These are phyloP conservation scores for Vanrija sp. DNA, from an alignment of 1,284 basidiomycete species.

Conservation along the genomic window DNA sequence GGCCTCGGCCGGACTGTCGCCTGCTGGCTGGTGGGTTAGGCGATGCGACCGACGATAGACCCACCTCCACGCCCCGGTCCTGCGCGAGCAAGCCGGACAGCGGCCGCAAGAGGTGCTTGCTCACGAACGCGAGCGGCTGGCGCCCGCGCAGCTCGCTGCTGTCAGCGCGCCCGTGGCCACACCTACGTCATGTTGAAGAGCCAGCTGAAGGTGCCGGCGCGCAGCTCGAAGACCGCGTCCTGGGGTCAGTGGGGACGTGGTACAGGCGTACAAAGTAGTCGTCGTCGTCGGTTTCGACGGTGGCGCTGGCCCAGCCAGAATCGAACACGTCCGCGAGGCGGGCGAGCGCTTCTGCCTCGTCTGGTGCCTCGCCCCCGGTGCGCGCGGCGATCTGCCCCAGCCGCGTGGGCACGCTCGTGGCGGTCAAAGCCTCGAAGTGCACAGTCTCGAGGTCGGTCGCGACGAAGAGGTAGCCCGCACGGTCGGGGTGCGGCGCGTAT, in stretches of 20 bases:
- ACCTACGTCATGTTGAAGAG: constrained; percentile 30
- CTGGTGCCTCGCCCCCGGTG: constrained; percentile 2
- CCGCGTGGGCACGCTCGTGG: constrained; percentile 21
- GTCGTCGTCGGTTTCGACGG: constrained; percentile 22
- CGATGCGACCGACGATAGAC: not conserved
- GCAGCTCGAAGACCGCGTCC: constrained; percentile 21
- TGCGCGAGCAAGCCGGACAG: constrained; percentile 20
- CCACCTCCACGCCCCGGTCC: constrained; percentile 17
- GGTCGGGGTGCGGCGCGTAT: constrained; percentile 28
- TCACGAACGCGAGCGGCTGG: constrained; percentile 23
- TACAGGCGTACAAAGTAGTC: constrained; percentile 26
- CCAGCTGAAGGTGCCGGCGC: constrained; percentile 18
- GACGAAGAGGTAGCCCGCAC: constrained; percentile 32
- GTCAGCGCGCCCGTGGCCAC: not conserved
- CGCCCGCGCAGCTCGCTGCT: constrained; percentile 22
- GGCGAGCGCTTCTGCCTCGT: constrained; percentile 11
- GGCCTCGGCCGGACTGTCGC: not conserved
- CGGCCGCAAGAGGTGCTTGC: constrained; percentile 29
- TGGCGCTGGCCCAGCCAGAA: constrained; percentile 12
- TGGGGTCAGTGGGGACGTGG: not conserved
- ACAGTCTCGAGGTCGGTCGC: constrained; percentile 30
- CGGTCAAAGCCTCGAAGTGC: constrained; percentile 26
- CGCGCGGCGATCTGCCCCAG: constrained; percentile 7
- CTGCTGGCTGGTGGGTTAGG: constrained; percentile 1
- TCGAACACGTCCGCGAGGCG: constrained; percentile 19